Percentiles rank a stretch among this genome's conserved stretches.
Conservation (phyloP, 2,329 filamentous ascomycete genomes). For the Trichocomaceae sp. region DNA sequence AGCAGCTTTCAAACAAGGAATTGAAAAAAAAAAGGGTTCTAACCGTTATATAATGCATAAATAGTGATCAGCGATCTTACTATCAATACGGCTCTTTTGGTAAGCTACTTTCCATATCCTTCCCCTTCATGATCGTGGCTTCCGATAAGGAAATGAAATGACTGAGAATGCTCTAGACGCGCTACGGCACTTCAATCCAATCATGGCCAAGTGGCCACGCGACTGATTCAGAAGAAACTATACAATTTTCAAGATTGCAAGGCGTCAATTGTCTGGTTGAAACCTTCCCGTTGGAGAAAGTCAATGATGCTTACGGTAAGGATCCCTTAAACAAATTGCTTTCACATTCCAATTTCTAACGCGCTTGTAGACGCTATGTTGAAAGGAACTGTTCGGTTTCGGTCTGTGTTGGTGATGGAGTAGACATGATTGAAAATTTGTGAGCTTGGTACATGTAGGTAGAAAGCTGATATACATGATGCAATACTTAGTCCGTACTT, state of each 20-base stretch:
- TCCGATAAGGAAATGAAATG: not conserved
- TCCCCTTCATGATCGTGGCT: not conserved
- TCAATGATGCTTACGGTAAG: slow-evolving; percentile 47
- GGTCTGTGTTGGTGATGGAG: slow-evolving; percentile 45
- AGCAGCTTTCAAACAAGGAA: not conserved
- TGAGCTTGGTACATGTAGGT: too few relatives aligned
- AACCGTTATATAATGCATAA: not conserved
- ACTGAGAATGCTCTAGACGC: slow-evolving; percentile 30
- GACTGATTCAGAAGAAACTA: slow-evolving; percentile 45
- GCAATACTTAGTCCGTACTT: not conserved
- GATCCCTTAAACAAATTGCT: not conserved
- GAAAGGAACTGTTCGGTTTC: slow-evolving; percentile 46
- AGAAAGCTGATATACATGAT: not conserved
- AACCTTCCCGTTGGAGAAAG: slow-evolving; percentile 17
- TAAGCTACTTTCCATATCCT: slow-evolving; percentile 10
- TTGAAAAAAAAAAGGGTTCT: not conserved
- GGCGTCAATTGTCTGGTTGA: slow-evolving; percentile 17
- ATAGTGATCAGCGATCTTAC: slow-evolving; percentile 7
- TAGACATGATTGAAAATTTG: slow-evolving; percentile 10
- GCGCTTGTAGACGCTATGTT: slow-evolving; percentile 41
- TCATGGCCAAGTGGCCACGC: slow-evolving; percentile 51
- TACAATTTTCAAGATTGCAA: slow-evolving; percentile 16
- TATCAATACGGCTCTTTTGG: slow-evolving; percentile 13
- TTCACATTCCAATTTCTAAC: not conserved
- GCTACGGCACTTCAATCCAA: slow-evolving; percentile 43